phyloP scores from a whole-genome alignment of 2,329 filamentous ascomycete species.

The Pleurostoma richardsiae region DNA sequence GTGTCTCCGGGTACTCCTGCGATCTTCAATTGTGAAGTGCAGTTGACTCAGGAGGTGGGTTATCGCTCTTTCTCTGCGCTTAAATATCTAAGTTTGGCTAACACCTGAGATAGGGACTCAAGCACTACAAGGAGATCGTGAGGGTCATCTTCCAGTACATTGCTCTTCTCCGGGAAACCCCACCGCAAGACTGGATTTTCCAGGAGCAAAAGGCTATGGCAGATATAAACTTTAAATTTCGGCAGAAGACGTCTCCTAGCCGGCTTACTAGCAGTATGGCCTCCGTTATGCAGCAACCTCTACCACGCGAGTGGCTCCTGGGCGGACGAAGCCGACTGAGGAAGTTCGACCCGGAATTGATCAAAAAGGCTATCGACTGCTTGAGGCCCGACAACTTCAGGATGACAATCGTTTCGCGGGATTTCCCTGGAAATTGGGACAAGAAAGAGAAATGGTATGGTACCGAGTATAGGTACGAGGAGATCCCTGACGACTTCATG shows the following conservation, averaged over 20 bases:
- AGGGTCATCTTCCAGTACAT: conserved; percentile 91
- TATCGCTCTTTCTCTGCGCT: conserved; percentile 1
- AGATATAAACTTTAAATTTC: conserved; percentile 93
- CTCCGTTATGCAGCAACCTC: conserved; percentile 84
- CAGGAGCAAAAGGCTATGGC: conserved; percentile 86
- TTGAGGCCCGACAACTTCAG: conserved; percentile 87
- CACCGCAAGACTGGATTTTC: conserved; percentile 89
- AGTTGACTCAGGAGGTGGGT: conserved; percentile 72
- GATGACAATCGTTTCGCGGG: conserved; percentile 75
- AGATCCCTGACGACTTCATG: conserved; percentile 72
- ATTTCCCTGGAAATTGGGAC: conserved; percentile 79
- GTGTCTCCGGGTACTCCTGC: conserved; percentile 73
- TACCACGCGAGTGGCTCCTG: conserved; percentile 82
- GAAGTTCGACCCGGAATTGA: conserved; percentile 73
- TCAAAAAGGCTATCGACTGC: conserved; percentile 67
- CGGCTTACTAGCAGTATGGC: conserved; percentile 83
- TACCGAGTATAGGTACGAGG: conserved; percentile 83
- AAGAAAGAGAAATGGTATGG: conserved; percentile 96
- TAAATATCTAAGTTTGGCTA: conserved; percentile 1
- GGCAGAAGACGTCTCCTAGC: conserved; percentile 85
- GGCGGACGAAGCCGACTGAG: conserved; percentile 73
- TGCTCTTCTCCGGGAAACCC: conserved; percentile 71
- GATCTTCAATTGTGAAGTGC: conserved; percentile 74
- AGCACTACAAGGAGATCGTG: conserved; percentile 75
- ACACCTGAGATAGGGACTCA: conserved; percentile 48